phyloP scores from a whole-genome alignment of 805 yeast species.

The Myxozyma udenii region DNA sequence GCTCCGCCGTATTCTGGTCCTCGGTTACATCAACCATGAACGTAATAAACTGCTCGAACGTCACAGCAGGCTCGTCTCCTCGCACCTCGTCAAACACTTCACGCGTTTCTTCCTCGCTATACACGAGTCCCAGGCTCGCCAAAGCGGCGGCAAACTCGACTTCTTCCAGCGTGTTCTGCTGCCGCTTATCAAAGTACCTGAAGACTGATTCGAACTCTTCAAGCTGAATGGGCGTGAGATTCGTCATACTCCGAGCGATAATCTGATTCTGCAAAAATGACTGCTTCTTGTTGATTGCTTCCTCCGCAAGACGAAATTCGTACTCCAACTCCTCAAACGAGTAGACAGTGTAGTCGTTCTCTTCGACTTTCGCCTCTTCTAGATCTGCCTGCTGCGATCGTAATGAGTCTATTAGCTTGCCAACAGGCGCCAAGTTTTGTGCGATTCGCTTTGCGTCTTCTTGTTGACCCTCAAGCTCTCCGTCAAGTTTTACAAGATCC shows the following conservation, averaged over 20 bases:
- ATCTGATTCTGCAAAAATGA: slow-evolving; percentile 46
- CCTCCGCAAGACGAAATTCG: slow-evolving; percentile 41
- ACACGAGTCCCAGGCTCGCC: slow-evolving; percentile 43
- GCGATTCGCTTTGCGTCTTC: slow-evolving; percentile 38
- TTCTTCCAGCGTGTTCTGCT: slow-evolving; percentile 42
- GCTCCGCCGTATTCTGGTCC: slow-evolving; percentile 41
- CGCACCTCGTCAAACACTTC: slow-evolving; percentile 41
- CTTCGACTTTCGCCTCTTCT: slow-evolving; percentile 41
- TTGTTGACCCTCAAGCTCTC: slow-evolving; percentile 43
- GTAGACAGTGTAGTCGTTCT: slow-evolving; percentile 40
- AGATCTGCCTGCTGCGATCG: slow-evolving; percentile 34
- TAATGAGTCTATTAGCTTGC: slow-evolving; percentile 35
- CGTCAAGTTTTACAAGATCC: slow-evolving; percentile 32
- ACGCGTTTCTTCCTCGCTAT: slow-evolving; percentile 39
- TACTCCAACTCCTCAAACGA: slow-evolving; percentile 42
- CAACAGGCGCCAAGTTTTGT: slow-evolving; percentile 41
- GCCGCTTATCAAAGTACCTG: slow-evolving; percentile 42
- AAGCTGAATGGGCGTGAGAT: slow-evolving; percentile 40
- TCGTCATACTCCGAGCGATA: slow-evolving; percentile 39
- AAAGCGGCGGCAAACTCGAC: slow-evolving; percentile 47
- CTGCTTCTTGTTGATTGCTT: slow-evolving; percentile 42
- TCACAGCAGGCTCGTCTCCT: slow-evolving; percentile 32
- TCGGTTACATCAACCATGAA: slow-evolving; percentile 44
- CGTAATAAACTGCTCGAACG: slow-evolving; percentile 38
- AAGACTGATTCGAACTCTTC: slow-evolving; percentile 48